Base-by-base conservation (phyloP, 1,284 basidiomycete species). In the Apiotrichum mycotoxinovorans region DNA sequence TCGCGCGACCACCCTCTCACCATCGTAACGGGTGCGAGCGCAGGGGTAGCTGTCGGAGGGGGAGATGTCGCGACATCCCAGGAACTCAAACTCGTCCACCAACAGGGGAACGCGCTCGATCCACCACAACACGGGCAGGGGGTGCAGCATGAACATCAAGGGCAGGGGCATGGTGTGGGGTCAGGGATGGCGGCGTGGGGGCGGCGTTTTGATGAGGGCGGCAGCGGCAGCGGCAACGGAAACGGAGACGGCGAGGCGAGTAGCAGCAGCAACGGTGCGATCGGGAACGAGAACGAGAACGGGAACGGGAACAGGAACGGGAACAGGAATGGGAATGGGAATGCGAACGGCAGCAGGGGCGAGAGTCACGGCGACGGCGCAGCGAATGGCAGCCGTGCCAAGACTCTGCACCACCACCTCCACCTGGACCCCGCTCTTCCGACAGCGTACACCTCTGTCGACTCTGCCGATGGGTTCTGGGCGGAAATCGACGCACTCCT, bases 401-500 rank as follows among this genome's bases (percentile, higher is more conserved):
- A 4, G 17, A 33, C 44, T 1, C 12, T 46, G 17, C 4, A 17
- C 10, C 34, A 30, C 15, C 30, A n/a, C 20, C 4, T 15, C 27
- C 11, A 22, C 33, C n/a, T 14, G 10, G 46, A 48, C 46, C 46
- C 33, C 3, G 14, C 33, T 22, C 33, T 48, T 14, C 33, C 46
- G 2, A 20, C 46, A 18, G 46, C 46, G 33, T 37, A 48, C 30
- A 37, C 33, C 2, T 48, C 46, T 4, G 46, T 48, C 20, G 46
- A 48, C 20, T 34, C 27, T 2, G 33, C 17, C 3, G 46, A 48
- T 20, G 34, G 33, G 17, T 59, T 61, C 46, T 47, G 50, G 62
- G 37, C 65, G 92, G 92, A 95, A 73, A 81, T 95, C 42, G 90
- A 93, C 51, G 89, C 91, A 53, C 83, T 88, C n/a, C 72, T 92